Conservation (phyloP, 2,329 filamentous ascomycete species). For the Ophiostoma angusticollis region DNA sequence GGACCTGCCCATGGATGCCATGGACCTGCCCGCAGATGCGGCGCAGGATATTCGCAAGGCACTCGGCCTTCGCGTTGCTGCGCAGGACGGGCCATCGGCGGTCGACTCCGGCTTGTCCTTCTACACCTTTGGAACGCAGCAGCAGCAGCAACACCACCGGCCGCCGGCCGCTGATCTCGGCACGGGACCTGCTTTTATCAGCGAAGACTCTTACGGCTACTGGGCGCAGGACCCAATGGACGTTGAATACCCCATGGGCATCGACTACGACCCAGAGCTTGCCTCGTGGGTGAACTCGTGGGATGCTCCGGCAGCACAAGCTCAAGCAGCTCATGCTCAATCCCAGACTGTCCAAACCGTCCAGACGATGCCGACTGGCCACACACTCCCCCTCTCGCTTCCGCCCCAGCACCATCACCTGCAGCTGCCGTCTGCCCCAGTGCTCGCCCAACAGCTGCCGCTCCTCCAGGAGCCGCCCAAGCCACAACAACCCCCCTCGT, state of each 20-base stretch:
- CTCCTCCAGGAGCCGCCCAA: too few relatives aligned
- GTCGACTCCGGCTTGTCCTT: constrained; percentile 1
- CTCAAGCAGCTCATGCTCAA: background rate
- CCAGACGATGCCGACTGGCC: too few relatives aligned
- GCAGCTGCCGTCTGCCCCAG: too few relatives aligned
- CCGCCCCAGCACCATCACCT: background rate
- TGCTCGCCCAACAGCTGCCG: too few relatives aligned
- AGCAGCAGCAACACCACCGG: background rate
- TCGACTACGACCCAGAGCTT: constrained; percentile 18
- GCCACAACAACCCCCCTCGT: constrained; percentile 3
- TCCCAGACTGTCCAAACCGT: too few relatives aligned
- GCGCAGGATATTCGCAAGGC: constrained; percentile 1
- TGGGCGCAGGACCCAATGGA: constrained; percentile 19
- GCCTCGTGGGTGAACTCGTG: constrained; percentile 15
- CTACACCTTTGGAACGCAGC: constrained; percentile 2
- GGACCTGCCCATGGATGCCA: constrained; percentile 6
- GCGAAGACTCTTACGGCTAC: constrained; percentile 7
- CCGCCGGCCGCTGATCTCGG: background rate
- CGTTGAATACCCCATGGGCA: constrained; percentile 19
- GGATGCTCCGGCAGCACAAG: constrained; percentile 1
- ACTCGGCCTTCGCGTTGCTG: constrained; percentile 2
- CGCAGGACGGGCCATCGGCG: background rate
- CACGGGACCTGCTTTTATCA: background rate
- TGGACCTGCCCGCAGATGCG: constrained; percentile 3
- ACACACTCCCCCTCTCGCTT: too few relatives aligned